phyloP scores from a whole-genome alignment of 106 monocot species.

The Acorus calamus region DNA sequence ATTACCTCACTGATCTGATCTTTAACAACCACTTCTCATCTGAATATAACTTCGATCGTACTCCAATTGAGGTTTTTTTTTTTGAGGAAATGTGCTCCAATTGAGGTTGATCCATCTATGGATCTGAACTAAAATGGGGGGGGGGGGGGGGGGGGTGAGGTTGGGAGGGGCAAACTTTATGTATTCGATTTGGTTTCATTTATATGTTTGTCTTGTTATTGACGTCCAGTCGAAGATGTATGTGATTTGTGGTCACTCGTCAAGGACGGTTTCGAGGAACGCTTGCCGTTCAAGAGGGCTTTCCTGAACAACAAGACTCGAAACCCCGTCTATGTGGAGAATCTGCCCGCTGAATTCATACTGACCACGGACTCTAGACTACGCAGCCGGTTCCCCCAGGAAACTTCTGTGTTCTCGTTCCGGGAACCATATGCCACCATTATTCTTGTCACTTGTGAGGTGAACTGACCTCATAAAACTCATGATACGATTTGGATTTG shows the following conservation, averaged over 20 bases:
- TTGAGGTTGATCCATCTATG: too few species aligned
- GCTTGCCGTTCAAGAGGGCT: slow-evolving; percentile 72
- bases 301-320: slow-evolving; percentile 79
- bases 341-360: slow-evolving; percentile 77
- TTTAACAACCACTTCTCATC: background rate
- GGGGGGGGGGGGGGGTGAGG: too few species aligned
- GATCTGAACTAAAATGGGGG: too few species aligned
- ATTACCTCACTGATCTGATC: background rate
- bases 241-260: slow-evolving; percentile 92
- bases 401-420: slow-evolving; percentile 92
- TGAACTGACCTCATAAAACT: slow-evolving; percentile 2
- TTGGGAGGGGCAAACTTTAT: background rate
- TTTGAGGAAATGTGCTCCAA: too few species aligned
- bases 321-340: slow-evolving; percentile 66
- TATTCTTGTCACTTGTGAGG: slow-evolving; percentile 96
- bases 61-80: too few species aligned
- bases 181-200: background rate
- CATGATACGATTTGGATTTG: background rate
- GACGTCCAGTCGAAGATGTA: slow-evolving; percentile 82
- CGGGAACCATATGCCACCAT: slow-evolving; percentile 94
- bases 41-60: background rate
- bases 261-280: slow-evolving; percentile 73
- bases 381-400: slow-evolving; percentile 97
- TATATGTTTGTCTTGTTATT: background rate
- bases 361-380: slow-evolving; percentile 86